Percentiles rank a stretch among this genome's conserved stretches.
phyloP scores from a whole-genome alignment of 2,329 filamentous ascomycete genomes.

The Ceratocystis lukuohia region DNA sequence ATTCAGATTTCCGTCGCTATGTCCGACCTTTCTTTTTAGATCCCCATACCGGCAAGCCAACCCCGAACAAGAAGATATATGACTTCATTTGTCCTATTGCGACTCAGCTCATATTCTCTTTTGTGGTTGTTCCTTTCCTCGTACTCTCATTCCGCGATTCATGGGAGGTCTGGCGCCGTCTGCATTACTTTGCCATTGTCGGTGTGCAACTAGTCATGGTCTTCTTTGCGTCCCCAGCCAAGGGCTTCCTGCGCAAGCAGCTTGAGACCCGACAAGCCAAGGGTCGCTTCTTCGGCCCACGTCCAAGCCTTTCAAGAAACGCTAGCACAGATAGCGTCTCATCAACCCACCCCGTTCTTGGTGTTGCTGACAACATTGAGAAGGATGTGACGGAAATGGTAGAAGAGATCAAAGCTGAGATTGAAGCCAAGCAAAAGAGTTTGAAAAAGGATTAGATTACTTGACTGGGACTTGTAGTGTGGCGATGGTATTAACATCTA shows the following conservation, averaged over 20 bases:
- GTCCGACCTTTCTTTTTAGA: constrained; percentile 88
- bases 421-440: constrained; percentile 34
- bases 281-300: constrained; percentile 29
- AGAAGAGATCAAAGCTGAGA: constrained; percentile 57
- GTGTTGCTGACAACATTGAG: constrained; percentile 63
- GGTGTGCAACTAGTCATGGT: constrained; percentile 50
- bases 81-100: constrained; percentile 61
- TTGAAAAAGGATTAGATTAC: constrained; percentile 6
- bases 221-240: constrained; percentile 72
- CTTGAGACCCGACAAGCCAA: constrained; percentile 44
- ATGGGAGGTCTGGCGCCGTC: constrained; percentile 62
- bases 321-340: constrained; percentile 45
- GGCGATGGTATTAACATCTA: too few relatives aligned
- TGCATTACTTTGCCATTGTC: constrained; percentile 77
- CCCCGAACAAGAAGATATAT: constrained; percentile 69
- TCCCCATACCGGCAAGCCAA: constrained; percentile 54
- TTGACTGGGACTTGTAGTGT: not conserved
- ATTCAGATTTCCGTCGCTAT: constrained; percentile 69
- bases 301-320: constrained; percentile 31
- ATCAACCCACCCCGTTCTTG: constrained; percentile 52
- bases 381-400: constrained; percentile 67
- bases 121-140: constrained; percentile 72
- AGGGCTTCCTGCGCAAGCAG: constrained; percentile 41
- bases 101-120: constrained; percentile 74
- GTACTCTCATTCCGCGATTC: constrained; percentile 61